Base-by-base conservation (phyloP, 1,284 basidiomycete genomes). In the Gomphus sp. region DNA sequence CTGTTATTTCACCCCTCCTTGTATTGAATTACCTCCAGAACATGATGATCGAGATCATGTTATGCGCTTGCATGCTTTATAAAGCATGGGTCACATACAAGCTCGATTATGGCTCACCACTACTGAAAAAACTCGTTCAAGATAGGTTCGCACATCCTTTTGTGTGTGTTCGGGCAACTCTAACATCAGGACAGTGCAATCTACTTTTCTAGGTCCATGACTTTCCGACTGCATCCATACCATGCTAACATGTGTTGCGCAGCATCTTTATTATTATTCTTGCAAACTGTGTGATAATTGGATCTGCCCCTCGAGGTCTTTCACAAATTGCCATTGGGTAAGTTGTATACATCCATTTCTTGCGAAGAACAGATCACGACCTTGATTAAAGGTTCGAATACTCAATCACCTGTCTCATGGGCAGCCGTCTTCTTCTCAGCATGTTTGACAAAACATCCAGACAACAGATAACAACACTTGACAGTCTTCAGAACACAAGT, bases 391-490 rank as follows among this genome's bases (percentile, higher is more conserved):
- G 41, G 4, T 43, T 14, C 16, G 16, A 43, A 43, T 43, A 43
- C n/a, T 14, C 41, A 18, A n/a, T 43, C 18, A 16, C 41, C 5
- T 43, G 41, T 8, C 4, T 5, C n/a, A 18, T 43, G 16, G 41
- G 41, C 25, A 28, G 33, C 14, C 48, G 48, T 50, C 22, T 50
- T 7, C 28, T 50, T 50, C 70, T 68, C 65, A 18, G 16, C 14
- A 43, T 43, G 41, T 18, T 43, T 43, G 16, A 18, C 4, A 2
- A 9, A 37, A 12, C 7, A 37, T 43, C 5, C n/a, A n/a, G 8
- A n/a, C 41, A 43, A 18, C 41, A 16, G n/a, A 43, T 5, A 16
- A 6, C 8, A 18, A 3, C 16, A 8, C 16, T 16, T 43, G 16
- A 43, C 14, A 43, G 41, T 18, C 36, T 2, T 8, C 36, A 37